These are phyloP conservation scores for Mucuna pruriens DNA, from an alignment of 306 rosid species.

Conservation along the genomic window DNA sequence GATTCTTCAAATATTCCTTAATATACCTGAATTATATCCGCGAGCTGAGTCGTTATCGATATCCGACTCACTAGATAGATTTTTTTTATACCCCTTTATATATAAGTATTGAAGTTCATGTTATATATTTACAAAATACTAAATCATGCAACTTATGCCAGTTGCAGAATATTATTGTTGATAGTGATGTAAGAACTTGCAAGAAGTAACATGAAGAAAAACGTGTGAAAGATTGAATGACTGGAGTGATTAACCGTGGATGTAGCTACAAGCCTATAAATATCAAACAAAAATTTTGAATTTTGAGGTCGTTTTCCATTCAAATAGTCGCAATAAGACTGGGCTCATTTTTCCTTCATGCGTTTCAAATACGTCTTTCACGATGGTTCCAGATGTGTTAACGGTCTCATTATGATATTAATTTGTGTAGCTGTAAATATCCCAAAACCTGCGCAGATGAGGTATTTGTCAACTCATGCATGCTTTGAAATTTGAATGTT, in stretches of 20 bases:
- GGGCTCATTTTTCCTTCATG: background rate
- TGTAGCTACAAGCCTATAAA: background rate
- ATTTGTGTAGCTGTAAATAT: background rate
- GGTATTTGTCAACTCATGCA: background rate
- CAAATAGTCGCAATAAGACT: background rate
- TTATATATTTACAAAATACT: no score
- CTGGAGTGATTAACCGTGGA: background rate
- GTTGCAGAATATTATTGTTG: no score
- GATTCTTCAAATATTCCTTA: no score
- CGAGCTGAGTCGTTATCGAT: no score
- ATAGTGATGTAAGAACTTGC: no score
- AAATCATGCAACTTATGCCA: no score
- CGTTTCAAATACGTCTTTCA: conserved; percentile 17
- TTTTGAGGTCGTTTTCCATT: background rate
- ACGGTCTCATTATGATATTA: background rate
- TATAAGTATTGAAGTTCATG: no score
- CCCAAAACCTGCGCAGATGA: background rate
- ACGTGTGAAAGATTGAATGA: background rate
- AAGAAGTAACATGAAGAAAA: no score
- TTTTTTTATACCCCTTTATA: no score
- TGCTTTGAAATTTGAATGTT: background rate
- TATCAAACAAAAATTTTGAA: background rate
- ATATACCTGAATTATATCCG: no score
- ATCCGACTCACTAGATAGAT: no score
- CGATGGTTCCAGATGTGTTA: background rate